These are phyloP conservation scores for Phoma sp. DNA, from an alignment of 2,329 filamentous ascomycete genomes.

Conservation along the genomic window DNA sequence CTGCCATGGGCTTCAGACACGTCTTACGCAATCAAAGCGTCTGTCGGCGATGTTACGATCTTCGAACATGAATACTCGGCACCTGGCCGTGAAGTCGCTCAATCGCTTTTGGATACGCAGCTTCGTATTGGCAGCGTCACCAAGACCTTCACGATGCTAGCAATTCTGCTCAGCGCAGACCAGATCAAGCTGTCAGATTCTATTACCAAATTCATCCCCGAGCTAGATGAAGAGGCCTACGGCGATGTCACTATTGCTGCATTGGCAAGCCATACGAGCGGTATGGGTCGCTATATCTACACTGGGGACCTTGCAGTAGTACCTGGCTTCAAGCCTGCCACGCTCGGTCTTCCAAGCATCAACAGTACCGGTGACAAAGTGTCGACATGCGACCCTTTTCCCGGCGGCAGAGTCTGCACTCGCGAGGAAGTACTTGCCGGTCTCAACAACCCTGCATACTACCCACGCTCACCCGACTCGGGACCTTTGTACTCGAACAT, in stretches of 20 bases:
- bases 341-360: constrained; percentile 26
- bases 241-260: constrained; percentile 28
- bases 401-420: constrained; percentile 28
- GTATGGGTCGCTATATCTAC: constrained; percentile 32
- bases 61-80: constrained; percentile 26
- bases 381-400: constrained; percentile 32
- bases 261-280: constrained; percentile 33
- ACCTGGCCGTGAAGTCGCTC: constrained; percentile 17
- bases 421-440: constrained; percentile 26
- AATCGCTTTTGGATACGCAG: constrained; percentile 24
- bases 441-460: constrained; percentile 30
- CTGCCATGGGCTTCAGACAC: constrained; percentile 20
- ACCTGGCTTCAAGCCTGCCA: constrained; percentile 17
- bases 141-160: constrained; percentile 36
- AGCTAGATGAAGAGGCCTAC: constrained; percentile 23
- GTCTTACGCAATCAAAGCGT: constrained; percentile 32
- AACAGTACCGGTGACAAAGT: constrained; percentile 18
- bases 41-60: constrained; percentile 23
- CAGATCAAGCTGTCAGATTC: constrained; percentile 30
- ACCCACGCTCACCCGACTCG: constrained; percentile 24
- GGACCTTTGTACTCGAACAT: constrained; percentile 33
- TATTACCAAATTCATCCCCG: constrained; percentile 33
- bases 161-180: constrained; percentile 26
- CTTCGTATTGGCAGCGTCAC: constrained; percentile 34
- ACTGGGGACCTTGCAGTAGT: constrained; percentile 28